Evolutionary conservation across 2,329 filamentous ascomycete genomes (phyloP), one percentile per base, ranked within the genome.

Genomic region (Monosporascus sp.): DNA sequence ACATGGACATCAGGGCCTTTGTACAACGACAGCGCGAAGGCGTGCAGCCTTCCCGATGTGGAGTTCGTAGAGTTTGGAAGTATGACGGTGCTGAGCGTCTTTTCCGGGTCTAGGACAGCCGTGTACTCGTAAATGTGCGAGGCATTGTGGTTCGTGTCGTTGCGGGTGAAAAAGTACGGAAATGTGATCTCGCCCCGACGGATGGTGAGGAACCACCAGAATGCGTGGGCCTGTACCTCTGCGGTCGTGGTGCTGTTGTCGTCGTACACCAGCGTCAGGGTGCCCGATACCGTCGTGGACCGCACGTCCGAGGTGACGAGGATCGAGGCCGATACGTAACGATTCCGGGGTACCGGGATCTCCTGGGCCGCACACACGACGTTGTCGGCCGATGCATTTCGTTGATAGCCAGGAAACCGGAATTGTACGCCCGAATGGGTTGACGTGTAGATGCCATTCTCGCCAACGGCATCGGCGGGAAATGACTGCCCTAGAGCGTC

Each of bases 121-220:
- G 72, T 73, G 38, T 70, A 70, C 62, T 80, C 75, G 49, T 74
- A 79, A 20, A 79, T 73, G 57, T 76, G 71, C 5, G 70, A 69
- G 3, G 66, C 69, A 56, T 77, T 77, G 57, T 68, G 71, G 59
- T 76, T 73, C 4, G 69, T 72, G 24, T 68, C 67, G 41, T 70
- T 68, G 3, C 59, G 37, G 0, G 73, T 76, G 59, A 69, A 77
- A 44, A 72, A 71, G 51, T 62, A 67, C 0, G 75, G 74, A 50
- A 73, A 72, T 24, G 76, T 68, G 52, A 80, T 67, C 51, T 77
- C 73, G 45, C 77, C 77, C 16, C 71, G 69, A 50, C 74, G 72
- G 56, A 78, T 71, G 9, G 73, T 72, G 49, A 77, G 61, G 59
- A 71, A 76, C 48, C 67, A 72, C 62, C 68, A 76, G 67, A 71